Conservation (phyloP, 345 rosid species). For the Toxicodendron radicans region DNA sequence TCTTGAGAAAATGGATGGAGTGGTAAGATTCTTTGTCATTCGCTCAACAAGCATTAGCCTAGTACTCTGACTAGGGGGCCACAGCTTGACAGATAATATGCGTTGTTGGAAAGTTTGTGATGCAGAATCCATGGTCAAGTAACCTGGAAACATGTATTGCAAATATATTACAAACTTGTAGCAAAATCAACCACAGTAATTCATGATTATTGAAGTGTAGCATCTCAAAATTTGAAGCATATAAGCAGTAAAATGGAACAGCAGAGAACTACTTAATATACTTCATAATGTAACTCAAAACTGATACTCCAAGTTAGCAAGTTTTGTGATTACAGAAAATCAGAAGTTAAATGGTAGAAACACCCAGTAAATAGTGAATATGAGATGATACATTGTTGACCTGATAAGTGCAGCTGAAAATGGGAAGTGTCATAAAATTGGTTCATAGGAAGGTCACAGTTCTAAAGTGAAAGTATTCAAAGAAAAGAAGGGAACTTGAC, state of each 20-base stretch:
- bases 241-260: conserved; percentile 6
- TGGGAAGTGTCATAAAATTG: background rate
- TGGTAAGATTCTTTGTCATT: conserved; percentile 70
- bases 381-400: too few relatives aligned
- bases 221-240: conserved; percentile 4
- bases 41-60: conserved; percentile 75
- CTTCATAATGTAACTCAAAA: background rate
- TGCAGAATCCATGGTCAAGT: conserved; percentile 50
- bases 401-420: too few relatives aligned
- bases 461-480: background rate
- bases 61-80: conserved; percentile 88
- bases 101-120: conserved; percentile 37
- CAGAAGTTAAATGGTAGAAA: background rate
- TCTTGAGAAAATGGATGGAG: conserved; percentile 73
- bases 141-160: conserved; percentile 35
- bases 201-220: background rate
- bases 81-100: conserved; percentile 63
- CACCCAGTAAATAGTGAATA: background rate
- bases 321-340: background rate
- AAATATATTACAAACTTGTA: conserved; percentile 10
- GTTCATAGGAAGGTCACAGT: background rate
- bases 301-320: background rate
- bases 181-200: background rate
- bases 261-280: background rate
- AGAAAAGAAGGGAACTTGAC: background rate